Evolutionary conservation across 2,329 filamentous ascomycete genomes (phyloP).

Genomic region (Cytospora chrysosperma): DNA sequence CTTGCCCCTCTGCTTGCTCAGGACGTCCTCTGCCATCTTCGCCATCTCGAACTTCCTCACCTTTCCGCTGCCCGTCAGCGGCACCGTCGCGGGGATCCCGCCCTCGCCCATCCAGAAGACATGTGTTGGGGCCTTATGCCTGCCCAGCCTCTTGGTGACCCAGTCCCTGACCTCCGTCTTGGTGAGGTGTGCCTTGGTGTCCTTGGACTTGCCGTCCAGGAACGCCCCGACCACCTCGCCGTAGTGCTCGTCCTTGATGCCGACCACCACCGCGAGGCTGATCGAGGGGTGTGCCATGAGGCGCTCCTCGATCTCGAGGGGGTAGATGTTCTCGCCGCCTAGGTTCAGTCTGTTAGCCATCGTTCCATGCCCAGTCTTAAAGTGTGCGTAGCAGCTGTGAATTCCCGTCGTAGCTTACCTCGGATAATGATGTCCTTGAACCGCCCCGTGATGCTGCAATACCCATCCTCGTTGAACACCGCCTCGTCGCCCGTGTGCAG

Average conservation of each 20-base stretch:
- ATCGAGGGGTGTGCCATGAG: slow-evolving; percentile 64
- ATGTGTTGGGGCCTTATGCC: slow-evolving; percentile 69
- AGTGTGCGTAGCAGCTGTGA: slow-evolving; percentile 23
- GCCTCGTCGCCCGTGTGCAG: slow-evolving; percentile 68
- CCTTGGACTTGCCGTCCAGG: slow-evolving; percentile 41
- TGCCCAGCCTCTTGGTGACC: slow-evolving; percentile 60
- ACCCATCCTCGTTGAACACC: slow-evolving; percentile 65
- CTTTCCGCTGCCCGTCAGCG: slow-evolving; percentile 71
- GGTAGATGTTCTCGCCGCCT: slow-evolving; percentile 73
- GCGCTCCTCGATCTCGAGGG: slow-evolving; percentile 73
- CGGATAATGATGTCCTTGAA: slow-evolving; percentile 81
- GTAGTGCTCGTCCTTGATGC: slow-evolving; percentile 67
- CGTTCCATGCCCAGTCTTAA: not conserved
- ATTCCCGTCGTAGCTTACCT: slow-evolving; percentile 41
- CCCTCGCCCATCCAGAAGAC: slow-evolving; percentile 73
- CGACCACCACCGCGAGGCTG: slow-evolving; percentile 65
- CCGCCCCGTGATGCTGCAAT: slow-evolving; percentile 70
- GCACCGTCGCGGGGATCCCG: slow-evolving; percentile 54
- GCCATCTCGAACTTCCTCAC: slow-evolving; percentile 67
- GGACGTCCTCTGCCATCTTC: slow-evolving; percentile 52
- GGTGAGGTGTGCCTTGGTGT: slow-evolving; percentile 38
- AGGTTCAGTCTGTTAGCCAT: not conserved
- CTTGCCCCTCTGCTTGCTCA: slow-evolving; percentile 47
- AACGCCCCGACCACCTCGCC: slow-evolving; percentile 73
- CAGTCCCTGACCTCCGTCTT: slow-evolving; percentile 60